Evolutionary conservation across 495 filamentous ascomycete genomes (phyloP).

Genomic region (Penicillium subrubescens): DNA sequence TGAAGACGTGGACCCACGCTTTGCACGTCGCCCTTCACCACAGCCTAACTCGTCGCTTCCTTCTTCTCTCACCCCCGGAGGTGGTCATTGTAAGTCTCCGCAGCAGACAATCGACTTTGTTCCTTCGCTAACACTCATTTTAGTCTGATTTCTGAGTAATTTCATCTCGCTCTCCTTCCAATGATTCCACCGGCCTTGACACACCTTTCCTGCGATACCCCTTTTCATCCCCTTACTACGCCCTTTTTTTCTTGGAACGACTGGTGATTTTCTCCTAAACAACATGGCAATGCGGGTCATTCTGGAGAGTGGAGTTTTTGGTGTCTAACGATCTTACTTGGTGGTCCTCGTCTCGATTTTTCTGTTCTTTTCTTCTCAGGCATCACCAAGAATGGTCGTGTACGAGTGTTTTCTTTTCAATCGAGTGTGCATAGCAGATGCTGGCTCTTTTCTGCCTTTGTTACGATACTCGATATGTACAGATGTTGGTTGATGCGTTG

Average conservation of each 20-base stretch:
- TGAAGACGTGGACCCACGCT: constrained; percentile 92
- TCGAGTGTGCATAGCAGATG: constrained; percentile 1
- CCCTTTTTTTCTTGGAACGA: constrained; percentile 7
- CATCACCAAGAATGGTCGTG: not conserved
- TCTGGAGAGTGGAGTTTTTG: constrained; percentile 25
- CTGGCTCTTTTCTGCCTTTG: constrained; percentile 11
- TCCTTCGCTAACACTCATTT: constrained; percentile 3
- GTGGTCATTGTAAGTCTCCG: constrained; percentile 34
- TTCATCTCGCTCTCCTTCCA: constrained; percentile 1
- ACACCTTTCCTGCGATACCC: constrained; percentile 25
- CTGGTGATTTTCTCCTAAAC: constrained; percentile 16
- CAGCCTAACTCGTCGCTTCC: constrained; percentile 30
- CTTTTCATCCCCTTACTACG: constrained; percentile 10
- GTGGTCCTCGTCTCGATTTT: constrained; percentile 6
- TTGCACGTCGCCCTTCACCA: constrained; percentile 54
- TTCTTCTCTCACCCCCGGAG: constrained; percentile 39
- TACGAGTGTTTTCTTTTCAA: not conserved
- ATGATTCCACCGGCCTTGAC: constrained; percentile 10
- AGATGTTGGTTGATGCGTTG: constrained; percentile 20
- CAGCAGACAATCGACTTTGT: not conserved
- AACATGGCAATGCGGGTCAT: constrained; percentile 21
- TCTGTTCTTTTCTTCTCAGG: not conserved
- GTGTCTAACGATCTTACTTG: not conserved
- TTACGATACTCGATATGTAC: constrained; percentile 17
- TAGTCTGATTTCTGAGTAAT: constrained; percentile 23